A percentile compares a stretch with the other conserved stretches of the same genome.
Evolutionary conservation across 371 early-diverging fungal genomes (phyloP).

Genomic region (Smittium culicis): DNA sequence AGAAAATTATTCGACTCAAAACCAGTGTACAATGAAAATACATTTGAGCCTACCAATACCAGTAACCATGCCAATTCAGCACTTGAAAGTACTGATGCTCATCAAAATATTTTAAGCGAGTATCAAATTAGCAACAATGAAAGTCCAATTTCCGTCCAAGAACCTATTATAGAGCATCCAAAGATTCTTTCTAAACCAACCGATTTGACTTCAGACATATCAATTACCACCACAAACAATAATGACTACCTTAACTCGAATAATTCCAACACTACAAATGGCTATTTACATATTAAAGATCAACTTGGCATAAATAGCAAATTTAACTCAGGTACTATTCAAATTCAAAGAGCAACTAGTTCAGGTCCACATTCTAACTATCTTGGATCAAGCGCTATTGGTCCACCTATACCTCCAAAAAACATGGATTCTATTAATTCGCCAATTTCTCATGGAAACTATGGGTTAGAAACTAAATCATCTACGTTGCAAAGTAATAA

Average conservation of each 20-base stretch:
- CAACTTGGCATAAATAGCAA: not conserved
- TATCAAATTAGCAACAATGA: too few relatives aligned
- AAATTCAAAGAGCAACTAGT: not conserved
- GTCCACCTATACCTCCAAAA: not conserved
- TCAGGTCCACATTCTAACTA: not conserved
- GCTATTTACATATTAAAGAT: not conserved
- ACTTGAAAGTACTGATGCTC: not conserved
- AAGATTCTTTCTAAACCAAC: not conserved
- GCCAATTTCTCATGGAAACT: not conserved
- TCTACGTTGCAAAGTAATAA: too few relatives aligned
- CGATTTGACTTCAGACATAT: too few relatives aligned
- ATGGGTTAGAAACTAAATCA: not conserved
- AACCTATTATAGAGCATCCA: not conserved
- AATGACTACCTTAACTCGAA: not conserved
- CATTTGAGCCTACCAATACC: not conserved
- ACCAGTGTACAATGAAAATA: slow-evolving; percentile 9
- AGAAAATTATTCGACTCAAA: slow-evolving; percentile 8
- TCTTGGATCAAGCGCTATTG: not conserved
- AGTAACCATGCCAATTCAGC: not conserved
- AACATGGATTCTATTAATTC: not conserved
- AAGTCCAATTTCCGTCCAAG: not conserved
- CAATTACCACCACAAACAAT: not conserved
- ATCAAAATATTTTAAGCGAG: too few relatives aligned
- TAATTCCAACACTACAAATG: not conserved
- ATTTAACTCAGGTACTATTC: not conserved